These are phyloP conservation scores for Mucor sp. DNA, from an alignment of 371 early-diverging fungal genomes.

Conservation along the genomic window DNA sequence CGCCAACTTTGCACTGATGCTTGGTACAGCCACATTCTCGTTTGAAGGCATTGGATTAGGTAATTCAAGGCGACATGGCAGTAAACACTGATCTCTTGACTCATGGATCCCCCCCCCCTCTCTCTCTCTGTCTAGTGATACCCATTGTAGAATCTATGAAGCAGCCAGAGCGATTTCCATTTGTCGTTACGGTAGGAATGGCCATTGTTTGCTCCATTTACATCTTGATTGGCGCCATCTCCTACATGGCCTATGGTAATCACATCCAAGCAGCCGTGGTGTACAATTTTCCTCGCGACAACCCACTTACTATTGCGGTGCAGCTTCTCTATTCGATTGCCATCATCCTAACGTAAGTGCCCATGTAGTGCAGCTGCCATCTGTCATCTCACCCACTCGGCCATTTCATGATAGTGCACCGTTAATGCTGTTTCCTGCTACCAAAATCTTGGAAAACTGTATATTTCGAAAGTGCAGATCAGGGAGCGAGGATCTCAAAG, in stretches of 20 bases:
- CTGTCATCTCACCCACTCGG: too few species aligned
- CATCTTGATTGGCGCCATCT: slow-evolving; percentile 63
- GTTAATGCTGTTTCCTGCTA: slow-evolving; percentile 74
- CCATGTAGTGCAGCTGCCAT: too few species aligned
- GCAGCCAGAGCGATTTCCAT: slow-evolving; percentile 59
- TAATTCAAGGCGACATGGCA: slow-evolving; percentile 9
- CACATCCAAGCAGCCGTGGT: slow-evolving; percentile 69
- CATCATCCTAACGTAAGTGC: slow-evolving; percentile 64
- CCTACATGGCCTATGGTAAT: slow-evolving; percentile 75
- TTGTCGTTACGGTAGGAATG: slow-evolving; percentile 61
- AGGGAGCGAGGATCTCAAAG: slow-evolving; percentile 30
- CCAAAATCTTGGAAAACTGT: slow-evolving; percentile 68
- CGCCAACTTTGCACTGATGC: slow-evolving; percentile 66
- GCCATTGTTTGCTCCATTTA: slow-evolving; percentile 60
- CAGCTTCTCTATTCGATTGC: slow-evolving; percentile 77
- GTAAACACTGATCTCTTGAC: too few species aligned
- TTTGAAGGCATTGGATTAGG: slow-evolving; percentile 80
- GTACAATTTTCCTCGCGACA: slow-evolving; percentile 63
- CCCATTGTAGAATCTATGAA: slow-evolving; percentile 64
- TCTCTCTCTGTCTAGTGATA: slow-evolving; percentile 36
- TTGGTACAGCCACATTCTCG: slow-evolving; percentile 79
- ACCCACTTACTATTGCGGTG: slow-evolving; percentile 50
- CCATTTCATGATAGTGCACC: too few species aligned
- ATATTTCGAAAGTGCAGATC: slow-evolving; percentile 38
- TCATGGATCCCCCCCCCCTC: neutral